Evolutionary conservation across 2,329 filamentous ascomycete genomes (phyloP), one percentile per base, ranked within the genome.

Genomic region (Pyrenophora seminiperda): DNA sequence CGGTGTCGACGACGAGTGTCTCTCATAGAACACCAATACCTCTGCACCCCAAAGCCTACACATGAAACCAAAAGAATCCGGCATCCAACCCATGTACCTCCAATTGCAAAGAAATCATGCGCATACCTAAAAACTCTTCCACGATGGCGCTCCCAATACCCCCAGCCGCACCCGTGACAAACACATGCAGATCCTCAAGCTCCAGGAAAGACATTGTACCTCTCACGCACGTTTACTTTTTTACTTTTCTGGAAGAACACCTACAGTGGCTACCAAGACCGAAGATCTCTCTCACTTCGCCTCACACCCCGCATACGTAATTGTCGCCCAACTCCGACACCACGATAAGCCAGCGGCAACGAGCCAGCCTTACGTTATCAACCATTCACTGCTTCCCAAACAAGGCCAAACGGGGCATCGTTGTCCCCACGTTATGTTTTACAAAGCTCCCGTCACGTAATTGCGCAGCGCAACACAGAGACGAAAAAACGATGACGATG

Each of bases 161-260:
- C 11, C 79, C 79, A 13, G 77, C 76, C 13, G 79, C 80, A 13
- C 80, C 80, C 0, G 80, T 81, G 19, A 83, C 72, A 50, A 83
- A 81, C 24, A 80, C 80, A 68, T 83, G 80, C 19, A 73, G 67
- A 11, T 74, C 75, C 56, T 80, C 75, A 20, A 82, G 66, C 2
- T 69, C 73, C 5, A 82, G 69, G 50, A 79, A 81, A 1, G 78
- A 76, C 68, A 73, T 70, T 27, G 33, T 43, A 19, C 39, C 32
- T 42, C 7, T 13, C 22, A 24, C 22, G 17, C 20, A 41, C n/a
- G 15, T 22, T 24, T 17, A 22, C 6, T 29, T 9, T 22, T 22
- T 43, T 29, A 7, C 31, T 18, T 20, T 4, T 11, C 38, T 20
- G 13, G 11, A 15, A 22, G 11, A 27, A 37, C 15, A 17, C 27